Evolutionary conservation across 768 basidiomycete species (phyloP), one percentile per base, ranked within the genome.

Genomic region (Russula foetens): DNA sequence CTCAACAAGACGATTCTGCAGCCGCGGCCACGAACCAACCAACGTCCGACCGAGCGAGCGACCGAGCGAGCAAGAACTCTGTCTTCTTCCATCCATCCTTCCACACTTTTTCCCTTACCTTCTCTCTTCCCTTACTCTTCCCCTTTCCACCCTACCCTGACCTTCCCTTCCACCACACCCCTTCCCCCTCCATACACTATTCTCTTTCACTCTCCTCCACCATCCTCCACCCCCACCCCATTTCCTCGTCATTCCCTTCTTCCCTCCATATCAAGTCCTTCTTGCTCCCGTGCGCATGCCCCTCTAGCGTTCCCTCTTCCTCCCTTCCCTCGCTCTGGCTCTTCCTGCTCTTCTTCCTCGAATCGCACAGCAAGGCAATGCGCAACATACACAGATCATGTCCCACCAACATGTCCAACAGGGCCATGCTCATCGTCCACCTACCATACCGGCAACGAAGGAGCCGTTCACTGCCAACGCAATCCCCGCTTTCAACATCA

Each of bases 401-500:
- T 82, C 56, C 45, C 44, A 48, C 35, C 69, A 59, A 69, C 61
- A 62, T 62, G 61, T 62, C 61, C 61, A 62, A 41, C 61, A 62
- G 58, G 61, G 61, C 60, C 63, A 63, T 67, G 60, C 33, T 47
- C 63, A 44, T 66, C 63, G 60, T 63, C 64, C 53, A 59, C 58
- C 29, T 49, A 51, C 51, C 15, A 19, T 53, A 47, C 48, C 68
- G 61, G 58, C 68, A 48, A 21, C 65, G 56, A 86, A 83, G 73
- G 82, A 86, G 59, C 81, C 83, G 63, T 77, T 90, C 72, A 77
- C 75, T 59, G 85, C 90, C 64, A 72, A 81, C 67, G 90, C 84
- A 47, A 82, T 91, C 57, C 90, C 90, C 66, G 84, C 90, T 60
- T 84, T 91, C 67, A 76, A 85, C 56, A 84, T 91, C 67, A 78